Evolutionary conservation across 805 yeast genomes (phyloP).

Genomic region (Candida easanensis): DNA sequence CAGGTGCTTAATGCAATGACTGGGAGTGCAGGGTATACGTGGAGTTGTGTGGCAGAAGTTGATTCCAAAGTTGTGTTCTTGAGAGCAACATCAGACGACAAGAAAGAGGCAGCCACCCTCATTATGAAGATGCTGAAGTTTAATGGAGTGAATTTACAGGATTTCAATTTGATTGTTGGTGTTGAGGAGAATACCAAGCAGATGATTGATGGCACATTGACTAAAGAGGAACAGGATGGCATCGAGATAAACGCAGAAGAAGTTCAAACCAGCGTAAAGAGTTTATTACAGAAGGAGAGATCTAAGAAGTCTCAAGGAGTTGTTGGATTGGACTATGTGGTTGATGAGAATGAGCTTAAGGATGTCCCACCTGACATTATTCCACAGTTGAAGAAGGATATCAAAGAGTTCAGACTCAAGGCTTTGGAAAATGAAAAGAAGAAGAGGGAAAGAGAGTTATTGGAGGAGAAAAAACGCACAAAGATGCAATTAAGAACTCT

Average conservation of each 20-base stretch:
- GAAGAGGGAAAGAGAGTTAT: slow-evolving; percentile 46
- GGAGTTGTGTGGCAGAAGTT: slow-evolving; percentile 37
- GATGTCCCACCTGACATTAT: slow-evolving; percentile 55
- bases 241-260: neutral
- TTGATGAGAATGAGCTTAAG: slow-evolving; percentile 53
- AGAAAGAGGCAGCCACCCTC: neutral
- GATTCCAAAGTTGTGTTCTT: slow-evolving; percentile 35
- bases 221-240: neutral
- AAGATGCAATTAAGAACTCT: slow-evolving; percentile 45
- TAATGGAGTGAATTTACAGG: slow-evolving; percentile 1
- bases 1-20: slow-evolving; percentile 27
- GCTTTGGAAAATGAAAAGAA: slow-evolving; percentile 51
- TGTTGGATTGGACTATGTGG: slow-evolving; percentile 37
- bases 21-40: slow-evolving; percentile 23
- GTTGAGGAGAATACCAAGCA: slow-evolving; percentile 14
- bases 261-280: neutral
- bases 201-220: slow-evolving; percentile 12
- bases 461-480: slow-evolving; percentile 47
- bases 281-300: slow-evolving; percentile 7
- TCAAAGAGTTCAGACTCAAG: slow-evolving; percentile 53
- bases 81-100: slow-evolving; percentile 22
- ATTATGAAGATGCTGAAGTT: slow-evolving; percentile 3
- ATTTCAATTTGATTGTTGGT: slow-evolving; percentile 3
- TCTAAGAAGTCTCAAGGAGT: neutral
- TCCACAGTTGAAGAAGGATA: slow-evolving; percentile 49